phyloP scores from a whole-genome alignment of 805 yeast species.

The Komagataella pseudopastoris region DNA sequence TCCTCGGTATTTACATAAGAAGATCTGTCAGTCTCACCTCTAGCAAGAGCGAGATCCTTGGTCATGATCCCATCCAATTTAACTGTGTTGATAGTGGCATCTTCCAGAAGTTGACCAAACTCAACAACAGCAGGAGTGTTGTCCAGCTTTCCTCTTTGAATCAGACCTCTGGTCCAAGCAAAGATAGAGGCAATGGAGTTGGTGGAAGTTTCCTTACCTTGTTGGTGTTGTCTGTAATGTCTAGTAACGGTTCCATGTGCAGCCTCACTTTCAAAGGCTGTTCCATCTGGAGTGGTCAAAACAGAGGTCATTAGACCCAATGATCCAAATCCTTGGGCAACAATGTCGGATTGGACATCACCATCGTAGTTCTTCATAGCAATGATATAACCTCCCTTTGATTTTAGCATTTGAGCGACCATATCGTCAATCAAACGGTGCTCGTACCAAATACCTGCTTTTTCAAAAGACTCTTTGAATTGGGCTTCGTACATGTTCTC shows the following conservation, averaged over 20 bases:
- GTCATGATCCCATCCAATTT: constrained; percentile 82
- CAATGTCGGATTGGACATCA: constrained; percentile 92
- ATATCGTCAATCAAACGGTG: constrained; percentile 94
- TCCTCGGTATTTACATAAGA: constrained; percentile 86
- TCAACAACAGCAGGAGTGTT: constrained; percentile 70
- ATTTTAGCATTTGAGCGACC: constrained; percentile 98
- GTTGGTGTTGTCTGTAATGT: constrained; percentile 91
- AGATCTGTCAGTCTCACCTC: constrained; percentile 74
- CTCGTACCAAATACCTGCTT: constrained; percentile 85
- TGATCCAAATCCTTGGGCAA: constrained; percentile 97
- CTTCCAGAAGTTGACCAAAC: constrained; percentile 70
- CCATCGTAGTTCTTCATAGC: constrained; percentile 98
- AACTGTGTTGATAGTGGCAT: constrained; percentile 80
- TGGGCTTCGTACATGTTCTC: constrained; percentile 61
- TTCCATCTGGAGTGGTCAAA: constrained; percentile 93
- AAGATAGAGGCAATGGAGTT: constrained; percentile 95
- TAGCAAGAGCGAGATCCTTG: constrained; percentile 85
- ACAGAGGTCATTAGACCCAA: constrained; percentile 96
- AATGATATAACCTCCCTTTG: constrained; percentile 87
- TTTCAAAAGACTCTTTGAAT: constrained; percentile 63
- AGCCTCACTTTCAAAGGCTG: constrained; percentile 91
- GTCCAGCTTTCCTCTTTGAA: constrained; percentile 87
- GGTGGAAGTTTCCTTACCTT: constrained; percentile 94
- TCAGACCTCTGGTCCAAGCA: constrained; percentile 92
- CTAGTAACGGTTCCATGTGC: constrained; percentile 99